These are phyloP conservation scores for Rossbeevera mucosa DNA, from an alignment of 768 basidiomycete genomes.

Conservation along the genomic window DNA sequence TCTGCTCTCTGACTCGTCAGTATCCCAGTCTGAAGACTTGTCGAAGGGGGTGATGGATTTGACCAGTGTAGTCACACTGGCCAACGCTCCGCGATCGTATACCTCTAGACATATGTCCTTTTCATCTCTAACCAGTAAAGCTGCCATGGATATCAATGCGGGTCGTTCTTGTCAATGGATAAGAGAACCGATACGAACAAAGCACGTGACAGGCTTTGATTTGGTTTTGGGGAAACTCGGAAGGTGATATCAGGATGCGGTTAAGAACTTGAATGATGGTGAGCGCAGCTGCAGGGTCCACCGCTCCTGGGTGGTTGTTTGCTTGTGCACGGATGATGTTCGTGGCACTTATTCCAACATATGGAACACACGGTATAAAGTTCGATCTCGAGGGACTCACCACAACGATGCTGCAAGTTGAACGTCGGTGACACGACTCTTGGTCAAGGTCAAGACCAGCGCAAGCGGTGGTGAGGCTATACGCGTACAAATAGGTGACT, in stretches of 20 bases:
- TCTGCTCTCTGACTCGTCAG: conserved; percentile 61
- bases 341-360: conserved; percentile 42
- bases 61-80: conserved; percentile 48
- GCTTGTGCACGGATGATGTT: conserved; percentile 54
- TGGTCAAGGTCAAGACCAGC: conserved; percentile 47
- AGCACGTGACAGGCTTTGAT: conserved; percentile 75
- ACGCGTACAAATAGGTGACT: background rate
- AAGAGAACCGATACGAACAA: conserved; percentile 41
- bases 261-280: conserved; percentile 70
- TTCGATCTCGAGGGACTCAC: conserved; percentile 32
- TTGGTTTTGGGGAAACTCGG: conserved; percentile 40
- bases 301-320: conserved; percentile 24
- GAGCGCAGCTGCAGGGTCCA: conserved; percentile 46
- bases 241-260: conserved; percentile 45
- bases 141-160: conserved; percentile 26
- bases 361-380: background rate
- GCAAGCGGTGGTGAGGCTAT: conserved; percentile 29
- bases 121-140: conserved; percentile 70
- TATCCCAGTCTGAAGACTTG: conserved; percentile 51
- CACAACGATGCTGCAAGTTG: conserved; percentile 71
- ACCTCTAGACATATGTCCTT: conserved; percentile 61
- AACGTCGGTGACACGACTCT: conserved; percentile 54
- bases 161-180: background rate
- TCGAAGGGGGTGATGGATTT: conserved; percentile 50
- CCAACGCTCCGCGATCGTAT: conserved; percentile 63